Percentiles rank a stretch among this genome's conserved stretches.
Conservation (phyloP, 768 basidiomycete species). For the Auricularia heimuer region DNA sequence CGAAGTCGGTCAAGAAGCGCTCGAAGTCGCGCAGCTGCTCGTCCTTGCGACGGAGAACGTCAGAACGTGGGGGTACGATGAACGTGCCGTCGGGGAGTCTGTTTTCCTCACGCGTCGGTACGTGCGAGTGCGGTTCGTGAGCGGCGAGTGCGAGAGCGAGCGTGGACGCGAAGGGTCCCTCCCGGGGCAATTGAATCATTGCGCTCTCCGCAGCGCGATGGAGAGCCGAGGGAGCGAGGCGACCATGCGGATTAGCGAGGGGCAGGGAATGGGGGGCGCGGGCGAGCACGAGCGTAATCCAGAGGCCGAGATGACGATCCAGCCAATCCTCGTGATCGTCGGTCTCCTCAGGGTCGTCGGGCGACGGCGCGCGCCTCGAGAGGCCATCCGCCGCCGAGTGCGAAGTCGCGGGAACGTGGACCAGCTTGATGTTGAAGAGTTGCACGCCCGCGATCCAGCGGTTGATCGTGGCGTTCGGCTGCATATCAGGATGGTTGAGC, state of each 20-base stretch:
- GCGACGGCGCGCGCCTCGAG: conserved; percentile 12
- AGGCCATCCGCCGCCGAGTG: conserved; percentile 31
- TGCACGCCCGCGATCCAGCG: conserved; percentile 32
- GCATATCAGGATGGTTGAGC: conserved; percentile 30
- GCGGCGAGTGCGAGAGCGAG: too few relatives aligned
- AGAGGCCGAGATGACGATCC: neutral
- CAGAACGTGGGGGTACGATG: neutral
- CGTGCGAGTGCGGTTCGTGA: too few relatives aligned
- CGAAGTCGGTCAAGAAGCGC: neutral
- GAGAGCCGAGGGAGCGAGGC: neutral
- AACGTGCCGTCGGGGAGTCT: neutral
- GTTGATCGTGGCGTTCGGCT: conserved; percentile 30
- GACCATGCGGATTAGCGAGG: neutral
- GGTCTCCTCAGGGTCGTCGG: neutral
- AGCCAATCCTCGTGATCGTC: neutral
- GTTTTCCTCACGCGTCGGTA: too few relatives aligned
- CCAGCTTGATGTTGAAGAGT: conserved; percentile 27
- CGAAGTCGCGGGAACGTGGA: conserved; percentile 27
- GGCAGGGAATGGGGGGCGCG: too few relatives aligned
- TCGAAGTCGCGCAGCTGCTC: neutral
- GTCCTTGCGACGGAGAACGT: neutral
- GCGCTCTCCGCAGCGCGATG: neutral
- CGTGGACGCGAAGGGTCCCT: neutral
- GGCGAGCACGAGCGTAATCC: too few relatives aligned
- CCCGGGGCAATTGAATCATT: neutral